A percentile compares a stretch with the other conserved stretches of the same genome.
Evolutionary conservation across 371 early-diverging fungal genomes (phyloP).

Genomic region (Rhizopus stolonifer): DNA sequence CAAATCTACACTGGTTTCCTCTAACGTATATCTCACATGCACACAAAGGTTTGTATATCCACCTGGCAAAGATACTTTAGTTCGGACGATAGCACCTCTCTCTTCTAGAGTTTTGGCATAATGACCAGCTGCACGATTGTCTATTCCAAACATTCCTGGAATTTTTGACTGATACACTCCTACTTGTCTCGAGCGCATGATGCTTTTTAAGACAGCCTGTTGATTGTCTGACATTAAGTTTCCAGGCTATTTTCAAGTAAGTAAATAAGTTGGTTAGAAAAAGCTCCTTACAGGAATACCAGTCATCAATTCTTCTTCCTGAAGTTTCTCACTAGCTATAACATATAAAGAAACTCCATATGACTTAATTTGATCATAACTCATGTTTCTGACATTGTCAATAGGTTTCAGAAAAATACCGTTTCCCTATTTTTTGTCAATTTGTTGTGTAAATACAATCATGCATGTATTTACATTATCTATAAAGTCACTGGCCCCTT

Average conservation of each 20-base stretch:
- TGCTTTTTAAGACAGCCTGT: constrained; percentile 17
- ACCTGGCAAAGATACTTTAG: constrained; percentile 12
- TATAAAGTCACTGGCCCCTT: not conserved
- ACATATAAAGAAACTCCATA: constrained; percentile 27
- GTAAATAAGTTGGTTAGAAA: not conserved
- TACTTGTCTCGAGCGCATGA: constrained; percentile 21
- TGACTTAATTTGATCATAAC: constrained; percentile 18
- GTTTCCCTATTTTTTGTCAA: not conserved
- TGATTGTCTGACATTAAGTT: constrained; percentile 23
- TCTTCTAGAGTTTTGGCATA: constrained; percentile 38
- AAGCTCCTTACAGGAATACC: constrained; percentile 40
- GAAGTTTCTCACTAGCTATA: constrained; percentile 23
- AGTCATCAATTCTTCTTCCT: constrained; percentile 29
- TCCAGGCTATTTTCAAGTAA: constrained; percentile 23
- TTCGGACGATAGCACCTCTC: constrained; percentile 36
- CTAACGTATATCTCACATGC: constrained; percentile 23
- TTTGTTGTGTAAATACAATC: not conserved
- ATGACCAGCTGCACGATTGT: constrained; percentile 43
- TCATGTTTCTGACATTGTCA: constrained; percentile 11
- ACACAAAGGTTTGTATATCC: constrained; percentile 37
- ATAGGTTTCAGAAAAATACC: constrained; percentile 1
- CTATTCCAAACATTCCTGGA: constrained; percentile 24
- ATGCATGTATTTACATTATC: not conserved
- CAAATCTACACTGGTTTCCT: not conserved
- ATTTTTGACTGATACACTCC: constrained; percentile 37